A percentile compares a stretch with the other conserved stretches of the same genome.
Conservation (phyloP, 805 yeast genomes). For the Ascoidea rubescens region DNA sequence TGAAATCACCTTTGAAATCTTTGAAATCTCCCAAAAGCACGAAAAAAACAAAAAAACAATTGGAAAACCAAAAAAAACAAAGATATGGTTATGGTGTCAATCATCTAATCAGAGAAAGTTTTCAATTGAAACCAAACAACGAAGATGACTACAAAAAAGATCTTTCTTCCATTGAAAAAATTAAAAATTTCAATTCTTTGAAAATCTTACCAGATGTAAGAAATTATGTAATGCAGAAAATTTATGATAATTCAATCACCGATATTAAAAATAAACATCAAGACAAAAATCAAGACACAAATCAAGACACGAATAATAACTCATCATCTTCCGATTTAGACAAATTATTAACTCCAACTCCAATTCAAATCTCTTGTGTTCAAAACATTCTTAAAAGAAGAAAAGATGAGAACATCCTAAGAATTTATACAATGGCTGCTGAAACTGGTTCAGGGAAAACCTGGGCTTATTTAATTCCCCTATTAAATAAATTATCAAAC, state of each 20-base stretch:
- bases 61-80: too few relatives aligned
- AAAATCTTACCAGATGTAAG: conserved; percentile 57
- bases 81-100: too few relatives aligned
- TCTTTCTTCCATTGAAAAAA: too few relatives aligned
- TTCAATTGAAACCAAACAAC: too few relatives aligned
- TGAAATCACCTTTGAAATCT: too few relatives aligned
- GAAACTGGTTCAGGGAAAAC: conserved; percentile 98
- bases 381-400: conserved; percentile 31
- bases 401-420: conserved; percentile 23
- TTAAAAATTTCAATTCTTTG: conserved; percentile 16
- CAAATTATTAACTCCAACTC: conserved; percentile 39
- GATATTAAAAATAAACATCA: conserved; percentile 12
- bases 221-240: conserved; percentile 38
- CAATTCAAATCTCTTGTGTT: conserved; percentile 71
- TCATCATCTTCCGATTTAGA: conserved; percentile 13
- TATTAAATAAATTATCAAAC: conserved; percentile 54
- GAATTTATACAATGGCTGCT: conserved; percentile 74
- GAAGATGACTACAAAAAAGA: too few relatives aligned
- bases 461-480: conserved; percentile 74
- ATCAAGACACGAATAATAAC: conserved; percentile 20
- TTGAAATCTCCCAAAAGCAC: too few relatives aligned
- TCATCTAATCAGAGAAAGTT: too few relatives aligned
- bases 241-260: conserved; percentile 30
- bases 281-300: conserved; percentile 21
- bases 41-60: too few relatives aligned